phyloP scores from a whole-genome alignment of 164 flowering plant genomes.

The Aristolochia contorta region DNA sequence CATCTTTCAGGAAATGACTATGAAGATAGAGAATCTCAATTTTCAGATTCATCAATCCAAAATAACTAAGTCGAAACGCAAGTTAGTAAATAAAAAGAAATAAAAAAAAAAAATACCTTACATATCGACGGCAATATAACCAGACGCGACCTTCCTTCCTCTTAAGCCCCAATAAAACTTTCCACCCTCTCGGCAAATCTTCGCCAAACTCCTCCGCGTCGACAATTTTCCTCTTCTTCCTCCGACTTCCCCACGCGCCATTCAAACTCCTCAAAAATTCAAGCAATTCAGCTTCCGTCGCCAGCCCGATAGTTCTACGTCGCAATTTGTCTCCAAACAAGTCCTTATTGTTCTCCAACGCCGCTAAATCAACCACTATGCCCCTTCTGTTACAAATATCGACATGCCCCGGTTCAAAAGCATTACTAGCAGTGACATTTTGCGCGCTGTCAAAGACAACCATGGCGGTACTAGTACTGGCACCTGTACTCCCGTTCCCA shows the following conservation, averaged over 20 bases:
- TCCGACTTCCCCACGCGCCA: conserved; percentile 64
- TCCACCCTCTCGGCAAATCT: conserved; percentile 65
- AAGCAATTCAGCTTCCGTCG: conserved; percentile 37
- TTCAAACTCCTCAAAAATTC: conserved; percentile 41
- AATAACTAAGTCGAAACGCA: background rate
- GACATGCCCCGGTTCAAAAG: conserved; percentile 12
- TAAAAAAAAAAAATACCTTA: conserved; percentile 38
- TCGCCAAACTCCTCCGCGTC: conserved; percentile 57
- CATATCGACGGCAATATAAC: conserved; percentile 52
- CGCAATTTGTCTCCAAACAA: conserved; percentile 44
- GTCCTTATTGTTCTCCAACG: conserved; percentile 35
- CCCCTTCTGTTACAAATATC: conserved; percentile 37
- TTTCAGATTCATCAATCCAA: too few species aligned
- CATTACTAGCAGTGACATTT: background rate
- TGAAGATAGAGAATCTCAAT: too few species aligned
- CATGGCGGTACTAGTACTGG: background rate
- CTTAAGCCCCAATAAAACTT: conserved; percentile 48
- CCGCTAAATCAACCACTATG: conserved; percentile 33
- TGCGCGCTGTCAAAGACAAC: background rate
- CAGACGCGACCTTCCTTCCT: conserved; percentile 42
- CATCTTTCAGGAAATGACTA: too few species aligned
- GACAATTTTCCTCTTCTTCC: conserved; percentile 73
- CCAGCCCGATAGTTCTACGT: conserved; percentile 47
- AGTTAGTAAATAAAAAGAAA: background rate
- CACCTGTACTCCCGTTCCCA: background rate